A percentile compares a stretch with the other conserved stretches of the same genome.
Conservation (phyloP, 257 asterid species). For the Buddleja alternifolia region DNA sequence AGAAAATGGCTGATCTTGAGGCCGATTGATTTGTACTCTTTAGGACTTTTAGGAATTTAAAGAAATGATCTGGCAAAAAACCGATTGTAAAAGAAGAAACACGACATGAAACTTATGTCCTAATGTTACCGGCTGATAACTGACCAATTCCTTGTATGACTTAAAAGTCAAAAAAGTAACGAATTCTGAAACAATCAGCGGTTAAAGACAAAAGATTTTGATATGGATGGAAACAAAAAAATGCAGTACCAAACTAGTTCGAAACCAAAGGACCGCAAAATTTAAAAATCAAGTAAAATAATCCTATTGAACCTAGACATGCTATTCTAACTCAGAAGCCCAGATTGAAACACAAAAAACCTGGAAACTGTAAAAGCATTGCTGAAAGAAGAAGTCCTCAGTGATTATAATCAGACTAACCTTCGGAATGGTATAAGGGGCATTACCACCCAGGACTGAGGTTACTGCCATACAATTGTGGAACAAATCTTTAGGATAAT, state of each 20-base stretch:
- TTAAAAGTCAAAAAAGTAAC: constrained; percentile 7
- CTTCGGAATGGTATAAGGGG: constrained; percentile 85
- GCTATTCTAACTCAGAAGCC: constrained; percentile 12
- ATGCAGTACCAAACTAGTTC: background rate
- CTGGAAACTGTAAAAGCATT: constrained; percentile 1
- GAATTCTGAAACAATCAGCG: background rate
- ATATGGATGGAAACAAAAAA: background rate
- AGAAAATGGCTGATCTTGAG: background rate
- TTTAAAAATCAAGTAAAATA: constrained; percentile 10
- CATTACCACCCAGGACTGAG: constrained; percentile 71
- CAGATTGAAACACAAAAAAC: constrained; percentile 22
- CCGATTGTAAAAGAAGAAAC: background rate
- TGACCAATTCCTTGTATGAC: constrained; percentile 16
- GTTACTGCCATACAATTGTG: constrained; percentile 76
- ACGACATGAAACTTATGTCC: too few species aligned
- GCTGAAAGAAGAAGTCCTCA: background rate
- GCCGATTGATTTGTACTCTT: background rate
- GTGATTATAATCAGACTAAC: constrained; percentile 43
- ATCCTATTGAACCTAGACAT: background rate
- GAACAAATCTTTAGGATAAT: constrained; percentile 72
- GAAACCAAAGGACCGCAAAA: background rate
- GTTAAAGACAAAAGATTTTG: background rate
- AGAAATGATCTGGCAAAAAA: background rate
- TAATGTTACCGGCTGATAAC: background rate
- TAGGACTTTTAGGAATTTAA: background rate